Conservation (phyloP, 208 protist species). For the Jaenimonas drosophilae region DNA sequence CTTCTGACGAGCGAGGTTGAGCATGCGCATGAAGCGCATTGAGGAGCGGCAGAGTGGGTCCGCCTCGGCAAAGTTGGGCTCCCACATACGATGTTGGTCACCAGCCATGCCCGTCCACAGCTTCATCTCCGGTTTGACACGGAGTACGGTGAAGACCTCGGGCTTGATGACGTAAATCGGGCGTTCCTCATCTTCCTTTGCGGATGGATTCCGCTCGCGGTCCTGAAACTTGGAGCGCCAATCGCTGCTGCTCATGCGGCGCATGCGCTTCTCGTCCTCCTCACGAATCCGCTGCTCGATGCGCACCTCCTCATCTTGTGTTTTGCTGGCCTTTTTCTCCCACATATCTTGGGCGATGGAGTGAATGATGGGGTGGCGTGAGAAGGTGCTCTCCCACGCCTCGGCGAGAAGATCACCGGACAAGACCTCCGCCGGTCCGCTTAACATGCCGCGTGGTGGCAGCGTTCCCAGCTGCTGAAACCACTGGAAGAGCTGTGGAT, state of each 20-base stretch:
- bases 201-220: constrained; percentile 76
- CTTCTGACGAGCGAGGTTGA: constrained; percentile 78
- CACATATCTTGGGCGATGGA: constrained; percentile 77
- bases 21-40: constrained; percentile 69
- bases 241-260: constrained; percentile 83
- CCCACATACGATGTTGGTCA: constrained; percentile 75
- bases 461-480: constrained; percentile 80
- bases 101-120: constrained; percentile 63
- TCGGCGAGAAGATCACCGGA: constrained; percentile 64
- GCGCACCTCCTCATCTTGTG: constrained; percentile 47
- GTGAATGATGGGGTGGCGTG: constrained; percentile 73
- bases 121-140: constrained; percentile 56
- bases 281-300: constrained; percentile 61
- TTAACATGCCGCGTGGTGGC: constrained; percentile 63
- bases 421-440: constrained; percentile 59
- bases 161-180: constrained; percentile 82
- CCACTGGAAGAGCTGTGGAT: constrained; percentile 85
- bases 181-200: constrained; percentile 63
- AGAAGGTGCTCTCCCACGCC: constrained; percentile 59
- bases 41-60: constrained; percentile 68
- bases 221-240: constrained; percentile 77
- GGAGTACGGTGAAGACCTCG: constrained; percentile 68
- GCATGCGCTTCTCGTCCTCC: constrained; percentile 84
- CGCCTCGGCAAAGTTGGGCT: constrained; percentile 47
- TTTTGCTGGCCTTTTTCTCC: constrained; percentile 61